These are phyloP conservation scores for Cryptosporidium ubiquitum DNA, from an alignment of 169 alveolate genomes.

Conservation along the genomic window DNA sequence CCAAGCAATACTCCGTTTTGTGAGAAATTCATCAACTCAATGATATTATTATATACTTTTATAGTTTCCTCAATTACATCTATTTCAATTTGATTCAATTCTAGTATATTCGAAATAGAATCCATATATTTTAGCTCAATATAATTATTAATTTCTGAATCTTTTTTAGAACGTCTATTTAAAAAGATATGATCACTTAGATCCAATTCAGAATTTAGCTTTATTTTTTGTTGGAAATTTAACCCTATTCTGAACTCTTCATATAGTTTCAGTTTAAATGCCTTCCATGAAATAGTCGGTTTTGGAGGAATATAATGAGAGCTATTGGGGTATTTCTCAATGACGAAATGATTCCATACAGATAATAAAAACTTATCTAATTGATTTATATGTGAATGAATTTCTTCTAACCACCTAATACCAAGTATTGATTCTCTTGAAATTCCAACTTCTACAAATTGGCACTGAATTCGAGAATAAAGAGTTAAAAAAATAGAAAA, in stretches of 20 bases:
- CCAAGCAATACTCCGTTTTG: constrained; percentile 28
- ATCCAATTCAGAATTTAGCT: constrained; percentile 18
- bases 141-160: constrained; percentile 27
- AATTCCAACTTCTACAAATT: constrained; percentile 33
- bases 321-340: neutral
- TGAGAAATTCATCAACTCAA: neutral
- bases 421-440: constrained; percentile 55
- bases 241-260: constrained; percentile 32
- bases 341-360: constrained; percentile 20
- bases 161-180: constrained; percentile 6
- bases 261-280: constrained; percentile 31
- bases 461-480: constrained; percentile 38
- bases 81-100: neutral
- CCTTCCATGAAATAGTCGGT: constrained; percentile 56
- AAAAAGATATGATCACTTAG: neutral
- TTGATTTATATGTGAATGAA: constrained; percentile 23
- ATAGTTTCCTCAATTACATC: constrained; percentile 22
- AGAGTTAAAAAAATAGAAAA: constrained; percentile 32
- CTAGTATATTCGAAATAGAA: constrained; percentile 3
- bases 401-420: constrained; percentile 44
- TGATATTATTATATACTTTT: constrained; percentile 5
- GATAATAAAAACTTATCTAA: neutral
- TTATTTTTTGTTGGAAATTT: constrained; percentile 33
- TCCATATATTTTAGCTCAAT: constrained; percentile 36
- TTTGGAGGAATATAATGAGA: constrained; percentile 66